A percentile compares a stretch with the other conserved stretches of the same genome.
Conservation (phyloP, 176 grass and related monocot genomes). For the Tillandsia leiboldiana region DNA sequence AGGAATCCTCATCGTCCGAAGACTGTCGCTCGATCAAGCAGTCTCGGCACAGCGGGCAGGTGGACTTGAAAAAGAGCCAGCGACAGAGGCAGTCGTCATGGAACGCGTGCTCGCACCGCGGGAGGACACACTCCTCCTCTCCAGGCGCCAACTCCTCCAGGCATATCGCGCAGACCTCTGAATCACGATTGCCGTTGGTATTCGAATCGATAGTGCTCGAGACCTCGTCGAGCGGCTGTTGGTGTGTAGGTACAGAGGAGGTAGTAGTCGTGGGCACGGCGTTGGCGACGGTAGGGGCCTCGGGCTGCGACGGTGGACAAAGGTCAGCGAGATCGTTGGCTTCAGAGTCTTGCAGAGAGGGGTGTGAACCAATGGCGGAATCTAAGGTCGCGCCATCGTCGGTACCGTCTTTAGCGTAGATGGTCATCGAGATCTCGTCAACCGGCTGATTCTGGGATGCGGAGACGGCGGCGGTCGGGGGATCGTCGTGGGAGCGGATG, state of each 20-base stretch:
- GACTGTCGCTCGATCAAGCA: slow-evolving; percentile 1
- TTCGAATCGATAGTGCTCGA: not conserved
- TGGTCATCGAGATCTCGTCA: not conserved
- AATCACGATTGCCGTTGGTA: not conserved
- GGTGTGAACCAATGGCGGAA: too few species aligned
- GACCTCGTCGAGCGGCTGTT: not conserved
- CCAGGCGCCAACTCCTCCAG: slow-evolving; percentile 21
- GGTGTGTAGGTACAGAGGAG: not conserved
- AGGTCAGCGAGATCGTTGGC: too few species aligned
- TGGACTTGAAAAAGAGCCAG: slow-evolving; percentile 7
- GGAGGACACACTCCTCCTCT: slow-evolving; percentile 35
- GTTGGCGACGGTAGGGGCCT: too few species aligned
- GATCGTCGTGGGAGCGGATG: too few species aligned
- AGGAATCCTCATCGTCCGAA: too few species aligned
- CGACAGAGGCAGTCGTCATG: slow-evolving; percentile 39
- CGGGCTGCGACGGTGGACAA: too few species aligned
- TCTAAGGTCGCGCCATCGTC: not conserved
- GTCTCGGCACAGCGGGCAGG: slow-evolving; percentile 38
- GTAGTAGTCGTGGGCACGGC: too few species aligned
- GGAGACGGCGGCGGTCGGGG: too few species aligned
- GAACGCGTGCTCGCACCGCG: slow-evolving; percentile 33
- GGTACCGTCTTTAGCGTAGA: not conserved
- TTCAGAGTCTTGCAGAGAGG: too few species aligned
- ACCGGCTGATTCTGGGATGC: not conserved
- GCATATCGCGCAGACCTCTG: slow-evolving; percentile 37